Evolutionary conservation across 2,329 filamentous ascomycete species (phyloP), one percentile per base, ranked within the genome.

Genomic region (Hypoxylon sp.): DNA sequence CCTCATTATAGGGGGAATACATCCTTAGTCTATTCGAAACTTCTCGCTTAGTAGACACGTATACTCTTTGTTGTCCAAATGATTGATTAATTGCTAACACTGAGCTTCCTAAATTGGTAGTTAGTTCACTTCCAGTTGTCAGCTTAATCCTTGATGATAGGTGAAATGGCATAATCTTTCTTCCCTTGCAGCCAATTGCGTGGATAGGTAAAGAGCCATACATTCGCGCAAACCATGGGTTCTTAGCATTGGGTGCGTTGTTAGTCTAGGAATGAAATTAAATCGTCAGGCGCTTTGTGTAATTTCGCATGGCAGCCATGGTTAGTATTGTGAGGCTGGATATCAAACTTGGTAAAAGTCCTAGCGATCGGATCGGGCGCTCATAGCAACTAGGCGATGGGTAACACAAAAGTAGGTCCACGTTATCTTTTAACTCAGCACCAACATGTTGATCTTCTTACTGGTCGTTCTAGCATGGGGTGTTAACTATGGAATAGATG

Each of bases 331-430:
- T 17, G 37, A 42, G n/a, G 6, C 37, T 47, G 19, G 44, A 21
- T 27, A 24, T 6, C 6, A 15, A n/a, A 27, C 31, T 29, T 27
- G 13, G 27, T 21, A 27, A 37, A 50, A 53, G 48, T 53, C 35
- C 32, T 50, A 17, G 17, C 51, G 44, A 51, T 56, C 51, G 19
- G 2, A n/a, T 31, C n/a, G 10, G 15, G 17, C 2, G 13, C 46
- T 50, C 15, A 50, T 31, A 50, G 24, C 46, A 50, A 50, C 46
- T 50, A n/a, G 13, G 27, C 11, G 27, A 50, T 29, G 13, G 46
- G 29, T 29, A 11, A 29, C 10, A 19, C n/a, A n/a, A 13, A 37
- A 13, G 32, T 37, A 13, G 13, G 32, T 37, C 11, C 8, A 1
- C 8, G 15, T 37, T 2, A 5, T 37, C 15, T 37, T 11, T 37